Evolutionary conservation across 2,329 filamentous ascomycete species (phyloP).

Genomic region (Curvularia eragrostidis): DNA sequence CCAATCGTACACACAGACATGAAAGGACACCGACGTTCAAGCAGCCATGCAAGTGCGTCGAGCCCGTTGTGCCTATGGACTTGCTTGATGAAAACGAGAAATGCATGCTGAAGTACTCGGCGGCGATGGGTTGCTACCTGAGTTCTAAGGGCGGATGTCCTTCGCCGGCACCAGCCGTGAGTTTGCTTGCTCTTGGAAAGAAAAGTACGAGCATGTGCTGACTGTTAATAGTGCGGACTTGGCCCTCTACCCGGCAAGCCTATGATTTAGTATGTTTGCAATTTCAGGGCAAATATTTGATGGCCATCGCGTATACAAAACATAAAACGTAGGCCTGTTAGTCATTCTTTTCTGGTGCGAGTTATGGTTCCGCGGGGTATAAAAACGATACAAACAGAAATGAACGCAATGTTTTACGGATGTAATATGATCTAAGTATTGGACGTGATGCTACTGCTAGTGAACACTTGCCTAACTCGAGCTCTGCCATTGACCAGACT

Average conservation of each 20-base stretch:
- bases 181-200: neutral
- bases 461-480: neutral
- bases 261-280: neutral
- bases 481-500: neutral
- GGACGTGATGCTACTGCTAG: neutral
- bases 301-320: neutral
- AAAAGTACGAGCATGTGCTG: neutral
- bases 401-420: neutral
- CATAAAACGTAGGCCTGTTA: no score
- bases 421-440: neutral
- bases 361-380: neutral
- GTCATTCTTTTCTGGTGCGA: neutral
- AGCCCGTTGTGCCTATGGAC: conserved; percentile 36
- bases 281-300: neutral
- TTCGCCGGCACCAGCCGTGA: conserved; percentile 27
- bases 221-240: conserved; percentile 19
- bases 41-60: conserved; percentile 30
- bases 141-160: conserved; percentile 27
- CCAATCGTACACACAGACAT: conserved; percentile 19
- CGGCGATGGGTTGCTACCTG: conserved; percentile 25
- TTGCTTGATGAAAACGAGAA: conserved; percentile 32
- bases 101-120: conserved; percentile 27
- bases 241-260: conserved; percentile 16
- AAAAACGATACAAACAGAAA: neutral
- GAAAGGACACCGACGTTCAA: conserved; percentile 41